A percentile compares a stretch with the other conserved stretches of the same genome.
Evolutionary conservation across 2,329 filamentous ascomycete genomes (phyloP).

Genomic region (Aureobasidium sp.): DNA sequence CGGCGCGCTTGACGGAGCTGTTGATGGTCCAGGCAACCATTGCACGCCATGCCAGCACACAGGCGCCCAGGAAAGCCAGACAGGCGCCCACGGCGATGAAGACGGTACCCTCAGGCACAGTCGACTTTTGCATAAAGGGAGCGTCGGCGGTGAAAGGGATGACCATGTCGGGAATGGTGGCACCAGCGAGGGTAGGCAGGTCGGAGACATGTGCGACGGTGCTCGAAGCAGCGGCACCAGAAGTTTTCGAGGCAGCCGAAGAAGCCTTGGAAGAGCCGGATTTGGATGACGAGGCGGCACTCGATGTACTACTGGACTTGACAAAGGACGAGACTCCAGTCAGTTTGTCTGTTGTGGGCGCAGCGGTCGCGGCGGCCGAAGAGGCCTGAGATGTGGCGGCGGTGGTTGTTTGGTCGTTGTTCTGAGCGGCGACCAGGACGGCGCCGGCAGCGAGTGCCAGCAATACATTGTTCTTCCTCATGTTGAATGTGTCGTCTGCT

Average conservation of each 20-base stretch:
- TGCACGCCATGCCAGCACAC: conserved; percentile 79
- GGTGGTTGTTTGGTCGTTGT: neutral
- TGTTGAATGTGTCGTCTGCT: neutral
- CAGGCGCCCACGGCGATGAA: conserved; percentile 92
- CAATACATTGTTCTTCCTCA: neutral
- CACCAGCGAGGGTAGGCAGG: conserved; percentile 48
- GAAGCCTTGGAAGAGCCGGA: neutral
- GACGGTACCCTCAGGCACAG: conserved; percentile 80
- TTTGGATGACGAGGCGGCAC: neutral
- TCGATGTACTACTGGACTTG: neutral
- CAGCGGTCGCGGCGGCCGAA: neutral
- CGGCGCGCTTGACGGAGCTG: conserved; percentile 78
- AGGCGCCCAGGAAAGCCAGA: conserved; percentile 70
- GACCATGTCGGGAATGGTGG: conserved; percentile 56
- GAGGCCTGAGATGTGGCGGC: neutral
- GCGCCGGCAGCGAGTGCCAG: neutral
- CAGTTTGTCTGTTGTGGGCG: conserved; percentile 1
- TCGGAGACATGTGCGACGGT: conserved; percentile 23
- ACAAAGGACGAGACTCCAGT: neutral
- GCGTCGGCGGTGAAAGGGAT: conserved; percentile 78
- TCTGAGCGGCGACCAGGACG: conserved; percentile 1
- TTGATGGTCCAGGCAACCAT: conserved; percentile 87
- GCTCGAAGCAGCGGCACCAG: neutral
- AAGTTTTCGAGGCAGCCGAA: neutral
- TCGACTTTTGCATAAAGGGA: conserved; percentile 85